Evolutionary conservation across 2,329 filamentous ascomycete genomes (phyloP).

Genomic region (Colletotrichum liriopes): DNA sequence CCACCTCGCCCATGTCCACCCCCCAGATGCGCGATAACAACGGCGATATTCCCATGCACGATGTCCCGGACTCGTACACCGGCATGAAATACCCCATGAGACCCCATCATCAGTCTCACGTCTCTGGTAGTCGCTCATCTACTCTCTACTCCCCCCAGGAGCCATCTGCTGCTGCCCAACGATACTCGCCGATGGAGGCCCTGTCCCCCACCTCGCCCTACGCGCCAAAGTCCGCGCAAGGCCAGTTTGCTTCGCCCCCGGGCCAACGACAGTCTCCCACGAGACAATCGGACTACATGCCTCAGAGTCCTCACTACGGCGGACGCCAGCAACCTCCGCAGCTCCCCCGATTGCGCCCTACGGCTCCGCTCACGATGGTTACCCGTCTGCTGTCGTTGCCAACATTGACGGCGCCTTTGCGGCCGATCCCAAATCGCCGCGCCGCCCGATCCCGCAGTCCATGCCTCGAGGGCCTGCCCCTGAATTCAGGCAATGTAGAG

Average conservation of each 20-base stretch:
- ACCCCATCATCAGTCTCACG: conserved; percentile 83
- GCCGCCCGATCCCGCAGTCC: conserved; percentile 66
- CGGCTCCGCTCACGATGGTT: conserved; percentile 77
- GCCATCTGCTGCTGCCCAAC: conserved; percentile 86
- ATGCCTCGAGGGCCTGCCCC: conserved; percentile 80
- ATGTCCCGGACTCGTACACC: conserved; percentile 85
- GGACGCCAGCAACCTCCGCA: conserved; percentile 71
- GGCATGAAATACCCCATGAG: conserved; percentile 89
- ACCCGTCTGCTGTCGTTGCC: conserved; percentile 80
- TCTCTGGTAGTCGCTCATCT: conserved; percentile 65
- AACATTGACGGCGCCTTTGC: conserved; percentile 78
- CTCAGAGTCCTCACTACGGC: conserved; percentile 72
- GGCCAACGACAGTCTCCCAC: conserved; percentile 84
- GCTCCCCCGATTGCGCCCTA: conserved; percentile 81
- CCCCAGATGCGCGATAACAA: conserved; percentile 79
- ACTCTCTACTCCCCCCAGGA: conserved; percentile 83
- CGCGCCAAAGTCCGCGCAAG: conserved; percentile 72
- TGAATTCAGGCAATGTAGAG: conserved; percentile 86
- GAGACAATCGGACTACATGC: conserved; percentile 74
- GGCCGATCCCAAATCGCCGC: conserved; percentile 69
- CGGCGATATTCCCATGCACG: conserved; percentile 88
- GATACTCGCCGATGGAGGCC: conserved; percentile 96
- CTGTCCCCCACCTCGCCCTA: conserved; percentile 87
- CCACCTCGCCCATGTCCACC: conserved; percentile 71
- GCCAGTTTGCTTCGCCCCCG: conserved; percentile 68